A percentile compares a stretch with the other conserved stretches of the same genome.
These are phyloP conservation scores for Vanilla planifolia DNA, from an alignment of 106 monocot species.

Conservation along the genomic window DNA sequence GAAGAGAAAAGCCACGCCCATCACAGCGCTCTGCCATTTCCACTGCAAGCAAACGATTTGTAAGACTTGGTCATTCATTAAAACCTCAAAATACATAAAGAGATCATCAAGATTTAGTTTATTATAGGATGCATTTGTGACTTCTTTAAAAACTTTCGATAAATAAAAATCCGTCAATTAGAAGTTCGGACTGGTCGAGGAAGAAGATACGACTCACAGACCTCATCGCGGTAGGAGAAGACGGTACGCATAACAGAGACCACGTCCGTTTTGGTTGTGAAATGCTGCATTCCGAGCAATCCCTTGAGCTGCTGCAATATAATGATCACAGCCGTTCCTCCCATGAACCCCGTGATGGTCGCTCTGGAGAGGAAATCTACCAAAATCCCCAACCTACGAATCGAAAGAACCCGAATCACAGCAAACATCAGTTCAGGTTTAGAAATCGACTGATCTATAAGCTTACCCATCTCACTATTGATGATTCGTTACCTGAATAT, in stretches of 20 bases:
- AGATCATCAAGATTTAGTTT: too few relatives aligned
- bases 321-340: slow-evolving; percentile 6
- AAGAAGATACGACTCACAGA: too few relatives aligned
- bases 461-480: too few relatives aligned
- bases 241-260: background rate
- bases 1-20: slow-evolving; percentile 52
- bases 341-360: slow-evolving; percentile 9
- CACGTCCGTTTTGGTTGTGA: slow-evolving; percentile 1
- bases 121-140: too few relatives aligned
- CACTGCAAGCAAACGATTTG: slow-evolving; percentile 53
- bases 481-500: background rate
- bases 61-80: too few relatives aligned
- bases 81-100: too few relatives aligned
- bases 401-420: background rate
- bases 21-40: slow-evolving; percentile 65
- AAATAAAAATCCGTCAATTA: too few relatives aligned
- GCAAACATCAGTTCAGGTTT: background rate
- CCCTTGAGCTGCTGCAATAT: slow-evolving; percentile 8
- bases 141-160: too few relatives aligned
- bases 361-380: slow-evolving; percentile 4
- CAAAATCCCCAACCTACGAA: slow-evolving; percentile 5
- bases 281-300: background rate
- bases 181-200: too few relatives aligned
- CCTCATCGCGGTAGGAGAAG: background rate
- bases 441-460: too few relatives aligned